Evolutionary conservation across 1,139 yeast species (phyloP), one percentile per base, ranked within the genome.

Genomic region (Pichia kudriavzevii): DNA sequence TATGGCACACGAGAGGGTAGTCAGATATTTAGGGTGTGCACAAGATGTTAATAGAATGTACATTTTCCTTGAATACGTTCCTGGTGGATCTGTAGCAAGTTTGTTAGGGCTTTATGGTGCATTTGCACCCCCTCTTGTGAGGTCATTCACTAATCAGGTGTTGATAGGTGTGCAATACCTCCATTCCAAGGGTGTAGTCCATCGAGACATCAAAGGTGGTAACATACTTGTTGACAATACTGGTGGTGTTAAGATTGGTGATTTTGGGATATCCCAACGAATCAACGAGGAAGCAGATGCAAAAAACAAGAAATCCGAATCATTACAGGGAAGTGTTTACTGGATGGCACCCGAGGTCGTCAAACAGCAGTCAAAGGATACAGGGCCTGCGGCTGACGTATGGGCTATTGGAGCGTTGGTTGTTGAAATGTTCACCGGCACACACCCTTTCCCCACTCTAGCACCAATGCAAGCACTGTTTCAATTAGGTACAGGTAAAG

Each of bases 271-370:
- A 26, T 82, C 95, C 24, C 83, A 85, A 49, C 81, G 82, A 50
- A 68, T 77, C n/a, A 39, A 37, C 5, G 26, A 43, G n/a, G 23
- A 12, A 4, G 32, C 21, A 7, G 18, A 34, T 11, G 31, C 33
- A 10, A 33, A 26, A 28, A 37, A 36, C 18, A 77, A 83, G 47
- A 77, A 83, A 47, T 68, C 95, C 31, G 91, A 87, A 1, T 84
- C 95, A 0, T 58, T 88, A 31, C 96, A 87, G 60, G 97, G 97
- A 0, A 83, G 94, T 6, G 94, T 87, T 0, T 88, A 79, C 53
- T 88, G 97, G 97, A 88, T 88, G 97, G 95, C 96, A 0, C 97
- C 97, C 0, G 97, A 88, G 55, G 95, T 88, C 11, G 95, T 87
- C 11, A 83, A 84, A 51, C 95, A 87, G 53, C 79, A 85, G 1